phyloP scores from a whole-genome alignment of 2,329 filamentous ascomycete species.

The Claviceps fusiformis region DNA sequence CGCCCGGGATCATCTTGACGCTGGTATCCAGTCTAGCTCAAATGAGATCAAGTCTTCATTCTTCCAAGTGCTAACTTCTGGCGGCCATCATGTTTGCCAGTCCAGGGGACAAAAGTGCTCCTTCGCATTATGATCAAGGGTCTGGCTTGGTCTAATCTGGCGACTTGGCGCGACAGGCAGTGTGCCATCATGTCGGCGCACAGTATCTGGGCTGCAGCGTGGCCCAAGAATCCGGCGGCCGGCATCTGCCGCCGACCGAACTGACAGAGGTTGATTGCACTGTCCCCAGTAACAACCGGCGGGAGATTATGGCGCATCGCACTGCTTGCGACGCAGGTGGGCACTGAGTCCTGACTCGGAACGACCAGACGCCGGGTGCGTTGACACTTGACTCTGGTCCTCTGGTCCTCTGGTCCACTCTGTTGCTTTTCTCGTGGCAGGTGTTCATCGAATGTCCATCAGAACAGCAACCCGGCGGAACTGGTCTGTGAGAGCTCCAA shows the following conservation, averaged over 20 bases:
- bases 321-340: neutral
- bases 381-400: too few relatives aligned
- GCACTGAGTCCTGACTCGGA: too few relatives aligned
- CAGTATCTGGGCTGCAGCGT: neutral
- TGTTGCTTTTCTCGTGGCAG: neutral
- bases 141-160: neutral
- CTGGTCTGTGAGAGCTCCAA: neutral
- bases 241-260: neutral
- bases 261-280: neutral
- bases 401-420: too few relatives aligned
- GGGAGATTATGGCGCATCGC: neutral
- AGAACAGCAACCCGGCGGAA: neutral
- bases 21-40: too few relatives aligned
- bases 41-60: neutral
- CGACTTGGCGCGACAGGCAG: neutral
- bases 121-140: neutral
- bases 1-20: neutral
- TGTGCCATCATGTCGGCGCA: neutral
- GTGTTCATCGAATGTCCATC: too few relatives aligned
- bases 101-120: too few relatives aligned
- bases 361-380: too few relatives aligned
- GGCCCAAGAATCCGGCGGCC: too few relatives aligned
- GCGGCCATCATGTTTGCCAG: too few relatives aligned
- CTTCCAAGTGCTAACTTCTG: too few relatives aligned
- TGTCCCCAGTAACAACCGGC: neutral